Conservation (phyloP, 257 asterid genomes). For the Ballota nigra region DNA sequence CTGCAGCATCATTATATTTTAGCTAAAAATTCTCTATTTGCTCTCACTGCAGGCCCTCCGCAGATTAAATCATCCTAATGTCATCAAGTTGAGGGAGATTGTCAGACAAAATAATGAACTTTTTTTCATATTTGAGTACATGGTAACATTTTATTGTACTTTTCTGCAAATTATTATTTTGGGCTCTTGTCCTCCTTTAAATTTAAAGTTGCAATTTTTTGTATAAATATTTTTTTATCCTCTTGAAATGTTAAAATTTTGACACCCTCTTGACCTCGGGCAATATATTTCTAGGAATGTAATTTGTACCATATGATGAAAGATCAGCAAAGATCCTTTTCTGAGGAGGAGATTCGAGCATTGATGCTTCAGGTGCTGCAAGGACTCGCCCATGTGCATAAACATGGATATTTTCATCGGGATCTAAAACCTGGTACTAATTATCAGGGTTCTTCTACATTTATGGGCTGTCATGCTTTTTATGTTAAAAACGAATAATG, state of each 20-base stretch:
- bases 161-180: conserved; percentile 5
- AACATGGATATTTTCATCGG: conserved; percentile 82
- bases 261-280: conserved; percentile 9
- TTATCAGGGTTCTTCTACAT: conserved; percentile 10
- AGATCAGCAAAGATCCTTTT: conserved; percentile 56
- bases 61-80: conserved; percentile 75
- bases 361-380: conserved; percentile 86
- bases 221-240: neutral
- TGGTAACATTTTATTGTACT: conserved; percentile 49
- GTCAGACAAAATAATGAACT: conserved; percentile 90
- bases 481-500: neutral
- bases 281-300: conserved; percentile 56
- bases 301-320: conserved; percentile 88
- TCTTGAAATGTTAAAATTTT: neutral
- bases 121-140: conserved; percentile 90
- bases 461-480: neutral
- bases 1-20: neutral
- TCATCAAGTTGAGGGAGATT: conserved; percentile 91
- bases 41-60: conserved; percentile 70
- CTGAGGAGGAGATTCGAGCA: conserved; percentile 80
- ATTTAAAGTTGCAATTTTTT: neutral
- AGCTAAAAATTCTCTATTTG: conserved; percentile 16
- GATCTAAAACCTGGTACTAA: conserved; percentile 93
- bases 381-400: conserved; percentile 87
- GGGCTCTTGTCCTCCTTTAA: neutral